Evolutionary conservation across 345 rosid genomes (phyloP).

Genomic region (Eucalyptus caleyi): DNA sequence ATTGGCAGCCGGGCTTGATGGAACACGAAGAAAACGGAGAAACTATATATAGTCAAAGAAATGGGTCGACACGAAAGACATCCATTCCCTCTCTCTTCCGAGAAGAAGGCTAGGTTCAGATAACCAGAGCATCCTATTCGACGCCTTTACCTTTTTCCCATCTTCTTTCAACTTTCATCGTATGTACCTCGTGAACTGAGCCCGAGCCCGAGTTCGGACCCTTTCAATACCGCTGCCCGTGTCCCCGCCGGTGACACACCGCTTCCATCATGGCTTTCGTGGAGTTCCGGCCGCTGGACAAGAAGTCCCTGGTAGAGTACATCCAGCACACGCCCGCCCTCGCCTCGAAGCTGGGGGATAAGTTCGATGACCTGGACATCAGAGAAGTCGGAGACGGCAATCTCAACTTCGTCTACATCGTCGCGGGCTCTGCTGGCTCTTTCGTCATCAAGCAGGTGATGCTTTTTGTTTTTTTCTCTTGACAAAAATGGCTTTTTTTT

Average conservation of each 20-base stretch:
- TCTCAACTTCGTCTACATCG: conserved; percentile 82
- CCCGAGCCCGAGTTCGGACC: background rate
- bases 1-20: too few species aligned
- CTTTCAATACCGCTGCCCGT: background rate
- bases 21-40: background rate
- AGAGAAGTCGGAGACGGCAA: conserved; percentile 98
- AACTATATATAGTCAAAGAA: background rate
- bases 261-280: conserved; percentile 41
- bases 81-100: background rate
- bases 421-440: conserved; percentile 49
- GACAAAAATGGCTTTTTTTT: background rate
- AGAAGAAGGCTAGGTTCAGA: background rate
- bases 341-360: conserved; percentile 45
- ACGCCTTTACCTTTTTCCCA: background rate
- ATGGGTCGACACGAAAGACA: background rate
- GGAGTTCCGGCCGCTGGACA: conserved; percentile 63
- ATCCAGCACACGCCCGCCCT: conserved; percentile 63
- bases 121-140: background rate
- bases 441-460: conserved; percentile 82
- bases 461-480: background rate
- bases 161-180: background rate
- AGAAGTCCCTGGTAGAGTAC: conserved; percentile 63
- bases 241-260: background rate
- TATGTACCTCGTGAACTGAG: background rate
- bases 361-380: conserved; percentile 45